phyloP scores from a whole-genome alignment of 495 filamentous ascomycete genomes.

The Amorphotheca resinae region DNA sequence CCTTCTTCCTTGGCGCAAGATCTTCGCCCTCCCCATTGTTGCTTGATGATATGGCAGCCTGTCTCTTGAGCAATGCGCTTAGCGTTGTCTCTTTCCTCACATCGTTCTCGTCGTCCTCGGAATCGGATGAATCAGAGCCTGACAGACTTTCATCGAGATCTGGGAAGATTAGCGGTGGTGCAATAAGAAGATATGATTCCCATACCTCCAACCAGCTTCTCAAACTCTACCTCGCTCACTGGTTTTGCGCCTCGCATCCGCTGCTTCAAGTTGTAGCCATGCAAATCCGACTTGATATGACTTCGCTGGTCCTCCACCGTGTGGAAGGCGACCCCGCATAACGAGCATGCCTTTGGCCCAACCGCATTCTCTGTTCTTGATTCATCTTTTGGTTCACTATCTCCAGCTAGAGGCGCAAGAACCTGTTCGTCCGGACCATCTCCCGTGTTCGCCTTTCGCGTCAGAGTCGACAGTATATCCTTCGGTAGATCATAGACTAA shows the following conservation, averaged over 20 bases:
- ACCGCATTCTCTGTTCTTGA: slow-evolving; percentile 27
- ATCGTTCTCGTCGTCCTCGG: slow-evolving; percentile 35
- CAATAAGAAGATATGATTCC: neutral
- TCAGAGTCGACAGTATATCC: slow-evolving; percentile 60
- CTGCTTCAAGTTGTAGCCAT: slow-evolving; percentile 88
- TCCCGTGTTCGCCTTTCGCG: slow-evolving; percentile 36
- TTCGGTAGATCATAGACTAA: slow-evolving; percentile 77
- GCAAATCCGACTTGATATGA: slow-evolving; percentile 84
- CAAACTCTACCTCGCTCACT: slow-evolving; percentile 69
- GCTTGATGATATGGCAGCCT: slow-evolving; percentile 53
- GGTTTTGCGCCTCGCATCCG: slow-evolving; percentile 57
- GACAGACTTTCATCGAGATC: slow-evolving; percentile 86
- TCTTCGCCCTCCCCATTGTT: slow-evolving; percentile 38
- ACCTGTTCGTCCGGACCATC: slow-evolving; percentile 5
- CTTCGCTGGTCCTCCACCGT: slow-evolving; percentile 70
- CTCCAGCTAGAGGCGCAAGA: slow-evolving; percentile 17
- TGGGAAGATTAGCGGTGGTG: slow-evolving; percentile 7
- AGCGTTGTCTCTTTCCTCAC: slow-evolving; percentile 47
- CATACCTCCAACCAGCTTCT: slow-evolving; percentile 55
- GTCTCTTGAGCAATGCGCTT: slow-evolving; percentile 64
- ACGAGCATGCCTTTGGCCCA: slow-evolving; percentile 64
- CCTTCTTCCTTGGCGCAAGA: slow-evolving; percentile 22
- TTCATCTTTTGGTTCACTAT: slow-evolving; percentile 22
- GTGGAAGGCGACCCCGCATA: slow-evolving; percentile 59
- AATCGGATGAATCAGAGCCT: slow-evolving; percentile 50